A percentile compares a stretch with the other conserved stretches of the same genome.
Evolutionary conservation across 305 asterid genomes (phyloP).

Genomic region (Solanum chacoense): DNA sequence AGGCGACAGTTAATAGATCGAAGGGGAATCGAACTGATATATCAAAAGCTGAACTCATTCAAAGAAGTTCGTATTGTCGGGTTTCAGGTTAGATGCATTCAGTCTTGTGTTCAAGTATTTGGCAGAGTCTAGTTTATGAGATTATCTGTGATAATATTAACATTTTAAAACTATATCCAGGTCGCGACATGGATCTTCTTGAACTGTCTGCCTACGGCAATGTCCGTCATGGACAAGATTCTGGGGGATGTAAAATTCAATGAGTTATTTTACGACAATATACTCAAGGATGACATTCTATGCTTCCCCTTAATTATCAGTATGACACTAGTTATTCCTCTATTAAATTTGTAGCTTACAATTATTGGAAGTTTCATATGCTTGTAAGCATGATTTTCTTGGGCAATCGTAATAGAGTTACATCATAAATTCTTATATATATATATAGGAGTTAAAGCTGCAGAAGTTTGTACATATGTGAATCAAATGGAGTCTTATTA

Average conservation of each 20-base stretch:
- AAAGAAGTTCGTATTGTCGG: slow-evolving; percentile 79
- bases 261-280: slow-evolving; percentile 10
- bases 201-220: slow-evolving; percentile 89
- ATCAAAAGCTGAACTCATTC: slow-evolving; percentile 69
- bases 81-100: slow-evolving; percentile 24
- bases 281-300: neutral
- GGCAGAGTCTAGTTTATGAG: neutral
- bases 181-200: slow-evolving; percentile 97
- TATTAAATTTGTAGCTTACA: neutral
- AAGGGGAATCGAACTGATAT: slow-evolving; percentile 87
- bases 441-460: neutral
- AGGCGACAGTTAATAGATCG: slow-evolving; percentile 93
- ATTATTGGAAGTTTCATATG: neutral
- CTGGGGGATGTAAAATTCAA: slow-evolving; percentile 82
- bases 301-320: neutral
- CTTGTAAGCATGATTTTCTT: neutral
- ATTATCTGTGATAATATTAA: neutral
- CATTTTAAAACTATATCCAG: slow-evolving; percentile 2
- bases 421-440: neutral
- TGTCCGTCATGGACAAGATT: slow-evolving; percentile 61
- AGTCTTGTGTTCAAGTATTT: neutral
- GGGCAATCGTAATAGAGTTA: neutral
- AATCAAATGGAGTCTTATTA: neutral
- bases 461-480: neutral
- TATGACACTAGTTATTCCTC: neutral